Evolutionary conservation across 1,284 basidiomycete genomes (phyloP).

Genomic region (Microstroma glucosiphilum): DNA sequence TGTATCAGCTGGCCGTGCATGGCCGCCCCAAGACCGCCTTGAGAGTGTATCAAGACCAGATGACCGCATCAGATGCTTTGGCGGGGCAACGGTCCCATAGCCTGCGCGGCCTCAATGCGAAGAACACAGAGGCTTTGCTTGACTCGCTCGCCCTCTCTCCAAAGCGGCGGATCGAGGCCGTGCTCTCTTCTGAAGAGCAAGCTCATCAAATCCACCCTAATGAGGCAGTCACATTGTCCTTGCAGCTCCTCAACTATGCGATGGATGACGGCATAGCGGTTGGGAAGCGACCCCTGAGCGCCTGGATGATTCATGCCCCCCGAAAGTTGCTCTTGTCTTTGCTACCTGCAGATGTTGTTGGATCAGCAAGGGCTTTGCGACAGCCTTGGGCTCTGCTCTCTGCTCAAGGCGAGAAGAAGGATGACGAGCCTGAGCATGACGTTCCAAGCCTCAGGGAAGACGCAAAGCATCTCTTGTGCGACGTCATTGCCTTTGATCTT

Average conservation of each 20-base stretch:
- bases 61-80: neutral
- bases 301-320: conserved; percentile 1
- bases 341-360: neutral
- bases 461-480: neutral
- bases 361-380: neutral
- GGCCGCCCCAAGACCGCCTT: neutral
- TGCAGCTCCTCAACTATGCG: neutral
- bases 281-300: neutral
- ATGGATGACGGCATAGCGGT: neutral
- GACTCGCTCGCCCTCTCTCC: neutral
- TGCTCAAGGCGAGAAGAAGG: neutral
- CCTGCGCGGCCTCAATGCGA: neutral
- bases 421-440: neutral
- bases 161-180: neutral
- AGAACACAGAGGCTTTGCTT: neutral
- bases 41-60: neutral
- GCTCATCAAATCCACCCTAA: neutral
- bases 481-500: neutral
- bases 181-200: neutral
- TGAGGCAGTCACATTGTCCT: neutral
- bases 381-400: neutral
- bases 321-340: neutral
- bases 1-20: conserved; percentile 1
- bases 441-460: neutral
- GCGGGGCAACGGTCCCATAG: neutral